Evolutionary conservation across 106 monocot species (phyloP).

Genomic region (Acanthochlamys bracteata): DNA sequence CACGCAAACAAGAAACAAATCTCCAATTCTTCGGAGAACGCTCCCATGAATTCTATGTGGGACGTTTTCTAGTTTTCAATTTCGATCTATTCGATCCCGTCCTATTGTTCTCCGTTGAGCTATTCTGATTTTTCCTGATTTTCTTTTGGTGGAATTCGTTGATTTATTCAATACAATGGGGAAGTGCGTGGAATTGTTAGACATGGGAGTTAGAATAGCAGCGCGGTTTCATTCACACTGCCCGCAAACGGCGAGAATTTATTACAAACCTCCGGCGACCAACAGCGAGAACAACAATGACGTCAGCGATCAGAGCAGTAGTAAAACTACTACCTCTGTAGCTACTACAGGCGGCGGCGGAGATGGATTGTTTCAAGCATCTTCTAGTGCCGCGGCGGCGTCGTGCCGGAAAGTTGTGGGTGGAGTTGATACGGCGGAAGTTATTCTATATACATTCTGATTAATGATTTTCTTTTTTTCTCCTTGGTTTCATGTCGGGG

Average conservation of each 20-base stretch:
- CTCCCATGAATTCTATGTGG: slow-evolving; percentile 17
- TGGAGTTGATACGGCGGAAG: slow-evolving; percentile 20
- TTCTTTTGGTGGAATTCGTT: not conserved
- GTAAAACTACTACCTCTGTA: not conserved
- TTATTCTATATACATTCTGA: slow-evolving; percentile 21
- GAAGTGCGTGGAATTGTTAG: slow-evolving; percentile 69
- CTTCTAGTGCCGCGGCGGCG: not conserved
- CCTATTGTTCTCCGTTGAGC: not conserved
- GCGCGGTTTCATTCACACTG: slow-evolving; percentile 90
- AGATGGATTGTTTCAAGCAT: not conserved
- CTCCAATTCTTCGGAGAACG: not conserved
- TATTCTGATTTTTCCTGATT: slow-evolving; percentile 3
- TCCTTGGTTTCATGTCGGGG: no score
- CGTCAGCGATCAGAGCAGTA: not conserved
- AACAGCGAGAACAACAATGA: not conserved
- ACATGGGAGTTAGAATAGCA: slow-evolving; percentile 67
- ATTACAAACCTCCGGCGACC: slow-evolving; percentile 64
- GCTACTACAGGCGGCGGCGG: not conserved
- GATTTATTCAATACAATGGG: slow-evolving; percentile 23
- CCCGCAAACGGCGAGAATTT: slow-evolving; percentile 85
- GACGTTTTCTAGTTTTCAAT: slow-evolving; percentile 19
- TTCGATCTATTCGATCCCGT: no score
- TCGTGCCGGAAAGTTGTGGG: not conserved
- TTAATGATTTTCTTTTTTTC: not conserved
- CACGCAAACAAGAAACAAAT: no score